Percentiles rank a stretch among this genome's conserved stretches.
phyloP scores from a whole-genome alignment of 139 green algal species.

The Chlorella sp. region DNA sequence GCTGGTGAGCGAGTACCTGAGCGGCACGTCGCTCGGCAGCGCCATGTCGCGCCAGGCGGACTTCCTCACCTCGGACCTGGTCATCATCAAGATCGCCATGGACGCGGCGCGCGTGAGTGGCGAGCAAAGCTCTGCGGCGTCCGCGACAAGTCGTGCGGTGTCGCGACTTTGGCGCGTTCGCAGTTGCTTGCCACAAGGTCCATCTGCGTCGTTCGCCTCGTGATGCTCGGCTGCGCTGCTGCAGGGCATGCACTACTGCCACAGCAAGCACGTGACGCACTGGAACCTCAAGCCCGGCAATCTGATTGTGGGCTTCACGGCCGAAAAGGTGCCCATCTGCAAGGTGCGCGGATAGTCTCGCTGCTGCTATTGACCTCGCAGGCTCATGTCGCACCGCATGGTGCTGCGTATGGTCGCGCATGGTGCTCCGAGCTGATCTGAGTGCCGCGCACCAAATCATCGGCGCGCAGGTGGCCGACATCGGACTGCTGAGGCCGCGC shows the following conservation, averaged over 20 bases:
- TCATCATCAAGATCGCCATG: conserved; percentile 19
- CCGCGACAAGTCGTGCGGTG: too few species aligned
- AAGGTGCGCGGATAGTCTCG: too few species aligned
- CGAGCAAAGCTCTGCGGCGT: too few species aligned
- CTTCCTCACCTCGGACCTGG: conserved; percentile 12
- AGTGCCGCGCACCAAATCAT: too few species aligned
- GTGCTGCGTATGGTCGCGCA: too few species aligned
- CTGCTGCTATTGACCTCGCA: too few species aligned
- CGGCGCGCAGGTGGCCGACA: neutral
- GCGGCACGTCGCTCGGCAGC: conserved; percentile 40
- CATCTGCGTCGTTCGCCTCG: too few species aligned
- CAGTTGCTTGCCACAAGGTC: too few species aligned
- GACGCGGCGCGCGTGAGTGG: conserved; percentile 19
- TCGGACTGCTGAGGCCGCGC: neutral
- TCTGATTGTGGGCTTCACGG: conserved; percentile 39
- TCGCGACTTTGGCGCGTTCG: too few species aligned
- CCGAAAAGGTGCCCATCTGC: conserved; percentile 46
- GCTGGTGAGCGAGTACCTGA: conserved; percentile 63
- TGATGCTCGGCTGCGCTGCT: conserved; percentile 1
- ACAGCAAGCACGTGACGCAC: conserved; percentile 46
- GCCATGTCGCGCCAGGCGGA: conserved; percentile 35
- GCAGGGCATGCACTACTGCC: conserved; percentile 54
- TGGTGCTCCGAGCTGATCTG: too few species aligned
- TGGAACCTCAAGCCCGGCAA: conserved; percentile 58
- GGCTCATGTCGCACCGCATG: too few species aligned